A percentile compares a stretch with the other conserved stretches of the same genome.
phyloP scores from a whole-genome alignment of 257 asterid species.

The Pogostemon cablin region DNA sequence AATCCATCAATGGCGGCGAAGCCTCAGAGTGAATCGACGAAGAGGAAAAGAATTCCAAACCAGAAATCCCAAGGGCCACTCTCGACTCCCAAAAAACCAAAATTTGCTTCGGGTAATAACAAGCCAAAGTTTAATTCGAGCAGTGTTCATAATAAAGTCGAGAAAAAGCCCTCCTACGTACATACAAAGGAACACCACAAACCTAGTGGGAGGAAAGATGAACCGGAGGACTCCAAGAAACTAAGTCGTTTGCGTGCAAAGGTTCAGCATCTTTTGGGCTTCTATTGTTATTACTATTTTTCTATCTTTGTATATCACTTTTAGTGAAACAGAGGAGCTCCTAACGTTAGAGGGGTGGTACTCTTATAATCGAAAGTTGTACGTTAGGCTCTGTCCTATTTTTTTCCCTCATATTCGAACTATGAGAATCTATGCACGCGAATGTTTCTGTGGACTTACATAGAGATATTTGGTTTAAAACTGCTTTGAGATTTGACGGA shows the following conservation, averaged over 20 bases:
- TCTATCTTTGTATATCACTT: too few species aligned
- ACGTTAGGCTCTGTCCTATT: background rate
- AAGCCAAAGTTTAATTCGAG: conserved; percentile 43
- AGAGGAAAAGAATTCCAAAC: conserved; percentile 58
- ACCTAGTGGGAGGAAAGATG: conserved; percentile 42
- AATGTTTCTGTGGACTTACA: background rate
- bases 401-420: background rate
- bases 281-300: background rate
- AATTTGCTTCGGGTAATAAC: conserved; percentile 37
- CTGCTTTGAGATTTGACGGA: background rate
- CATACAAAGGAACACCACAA: conserved; percentile 38
- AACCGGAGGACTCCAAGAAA: conserved; percentile 46
- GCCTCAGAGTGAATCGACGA: conserved; percentile 50
- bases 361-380: background rate
- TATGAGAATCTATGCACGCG: background rate
- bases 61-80: conserved; percentile 39
- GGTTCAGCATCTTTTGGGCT: conserved; percentile 43
- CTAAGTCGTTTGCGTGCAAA: conserved; percentile 65
- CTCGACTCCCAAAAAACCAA: conserved; percentile 46
- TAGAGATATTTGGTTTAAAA: conserved; percentile 14
- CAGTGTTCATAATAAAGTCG: conserved; percentile 35
- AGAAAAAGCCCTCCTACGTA: conserved; percentile 44
- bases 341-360: background rate
- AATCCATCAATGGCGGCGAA: conserved; percentile 64
- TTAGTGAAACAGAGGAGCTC: background rate